Conservation (phyloP, 306 rosid species). For the Vigna unguiculata region DNA sequence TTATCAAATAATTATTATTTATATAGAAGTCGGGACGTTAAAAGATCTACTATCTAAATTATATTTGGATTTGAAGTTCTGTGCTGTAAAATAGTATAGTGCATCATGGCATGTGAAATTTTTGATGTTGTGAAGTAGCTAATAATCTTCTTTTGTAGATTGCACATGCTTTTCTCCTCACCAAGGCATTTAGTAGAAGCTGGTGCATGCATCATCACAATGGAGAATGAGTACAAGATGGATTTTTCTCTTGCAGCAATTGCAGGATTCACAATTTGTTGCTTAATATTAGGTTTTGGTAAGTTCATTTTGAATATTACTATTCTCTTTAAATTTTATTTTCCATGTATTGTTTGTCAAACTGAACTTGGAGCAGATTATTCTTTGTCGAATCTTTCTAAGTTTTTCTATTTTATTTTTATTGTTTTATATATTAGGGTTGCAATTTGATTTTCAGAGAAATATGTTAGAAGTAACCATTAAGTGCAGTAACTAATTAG, state of each 20-base stretch:
- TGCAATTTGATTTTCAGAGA: background rate
- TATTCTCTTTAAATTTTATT: conserved; percentile 26
- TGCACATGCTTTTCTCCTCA: conserved; percentile 97
- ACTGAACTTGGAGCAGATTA: conserved; percentile 31
- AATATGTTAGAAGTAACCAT: too few species aligned
- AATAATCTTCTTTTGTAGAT: conserved; percentile 56
- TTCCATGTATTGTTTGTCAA: conserved; percentile 13
- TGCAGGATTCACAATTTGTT: conserved; percentile 76
- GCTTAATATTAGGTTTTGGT: conserved; percentile 93
- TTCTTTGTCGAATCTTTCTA: background rate
- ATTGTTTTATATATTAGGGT: background rate
- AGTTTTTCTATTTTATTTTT: background rate
- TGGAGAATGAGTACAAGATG: conserved; percentile 85
- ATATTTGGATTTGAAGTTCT: background rate
- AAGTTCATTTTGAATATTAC: conserved; percentile 37
- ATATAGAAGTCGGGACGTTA: too few species aligned
- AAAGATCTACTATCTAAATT: conserved; percentile 26
- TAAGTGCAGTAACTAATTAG: too few species aligned
- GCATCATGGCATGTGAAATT: too few species aligned
- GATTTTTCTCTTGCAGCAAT: conserved; percentile 89
- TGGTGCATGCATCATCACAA: conserved; percentile 80
- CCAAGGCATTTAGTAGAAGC: conserved; percentile 96
- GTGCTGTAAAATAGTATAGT: too few species aligned
- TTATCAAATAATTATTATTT: too few species aligned
- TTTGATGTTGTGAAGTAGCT: conserved; percentile 11